Conservation (phyloP, 176 grass and related monocot genomes). For the Zoysia pacifica region DNA sequence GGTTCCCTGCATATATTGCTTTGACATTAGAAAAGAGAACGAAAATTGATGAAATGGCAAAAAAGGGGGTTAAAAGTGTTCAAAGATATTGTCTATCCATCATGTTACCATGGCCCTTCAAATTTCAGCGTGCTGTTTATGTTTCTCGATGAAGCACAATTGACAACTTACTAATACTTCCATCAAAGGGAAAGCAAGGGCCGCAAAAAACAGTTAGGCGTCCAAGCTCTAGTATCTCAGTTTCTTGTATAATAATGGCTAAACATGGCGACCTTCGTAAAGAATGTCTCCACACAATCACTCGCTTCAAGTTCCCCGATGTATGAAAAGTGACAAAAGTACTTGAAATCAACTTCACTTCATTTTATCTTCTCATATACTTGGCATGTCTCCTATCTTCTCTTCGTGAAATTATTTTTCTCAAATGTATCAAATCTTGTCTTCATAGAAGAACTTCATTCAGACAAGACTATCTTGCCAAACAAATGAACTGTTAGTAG, state of each 20-base stretch:
- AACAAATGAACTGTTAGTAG: conserved; percentile 69
- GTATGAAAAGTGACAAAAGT: conserved; percentile 58
- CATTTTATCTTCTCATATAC: conserved; percentile 85
- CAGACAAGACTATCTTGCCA: conserved; percentile 72
- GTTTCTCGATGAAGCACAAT: conserved; percentile 57
- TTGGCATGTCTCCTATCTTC: conserved; percentile 58
- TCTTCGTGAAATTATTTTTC: conserved; percentile 74
- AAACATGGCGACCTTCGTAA: conserved; percentile 49
- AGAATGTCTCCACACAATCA: conserved; percentile 61
- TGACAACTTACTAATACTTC: conserved; percentile 66
- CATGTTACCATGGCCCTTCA: conserved; percentile 52
- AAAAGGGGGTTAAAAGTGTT: conserved; percentile 27
- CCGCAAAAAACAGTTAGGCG: conserved; percentile 60
- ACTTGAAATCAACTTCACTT: conserved; percentile 77
- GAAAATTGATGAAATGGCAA: conserved; percentile 31
- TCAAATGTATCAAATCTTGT: conserved; percentile 66
- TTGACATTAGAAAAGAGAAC: conserved; percentile 18
- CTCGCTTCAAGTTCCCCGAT: conserved; percentile 63
- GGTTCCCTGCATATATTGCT: conserved; percentile 61
- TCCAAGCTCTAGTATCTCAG: conserved; percentile 60
- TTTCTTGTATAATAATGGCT: conserved; percentile 49
- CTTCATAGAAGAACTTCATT: conserved; percentile 79
- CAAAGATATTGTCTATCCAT: conserved; percentile 24
- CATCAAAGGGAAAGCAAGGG: conserved; percentile 58
- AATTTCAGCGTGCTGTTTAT: conserved; percentile 46